Percentiles rank a stretch among this genome's conserved stretches.
phyloP scores from a whole-genome alignment of 306 rosid species.

The Glycine tomentella region DNA sequence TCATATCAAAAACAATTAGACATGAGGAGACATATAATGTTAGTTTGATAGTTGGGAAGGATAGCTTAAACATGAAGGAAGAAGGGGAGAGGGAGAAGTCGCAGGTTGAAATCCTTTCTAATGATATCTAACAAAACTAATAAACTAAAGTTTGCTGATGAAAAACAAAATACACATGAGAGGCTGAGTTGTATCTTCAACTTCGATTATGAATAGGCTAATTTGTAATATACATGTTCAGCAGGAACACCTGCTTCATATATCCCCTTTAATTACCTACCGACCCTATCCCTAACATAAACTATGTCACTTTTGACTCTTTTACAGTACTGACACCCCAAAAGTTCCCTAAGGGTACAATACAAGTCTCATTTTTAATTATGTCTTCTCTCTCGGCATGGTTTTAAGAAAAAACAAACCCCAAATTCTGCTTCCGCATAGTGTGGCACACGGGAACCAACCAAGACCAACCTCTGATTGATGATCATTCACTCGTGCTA shows the following conservation, averaged over 20 bases:
- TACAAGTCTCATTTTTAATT: not conserved
- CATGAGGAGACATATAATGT: no score
- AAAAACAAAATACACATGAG: not conserved
- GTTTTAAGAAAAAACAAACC: not conserved
- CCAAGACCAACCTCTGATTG: not conserved
- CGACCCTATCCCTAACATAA: slow-evolving; percentile 35
- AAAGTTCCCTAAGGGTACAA: slow-evolving; percentile 10
- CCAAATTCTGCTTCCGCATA: slow-evolving; percentile 29
- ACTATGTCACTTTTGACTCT: slow-evolving; percentile 29
- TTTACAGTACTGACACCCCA: not conserved
- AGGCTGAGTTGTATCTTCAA: slow-evolving; percentile 18
- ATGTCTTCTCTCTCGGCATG: not conserved
- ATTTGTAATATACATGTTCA: slow-evolving; percentile 45
- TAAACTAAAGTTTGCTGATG: no score
- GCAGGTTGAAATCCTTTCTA: no score
- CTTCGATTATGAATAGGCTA: slow-evolving; percentile 41
- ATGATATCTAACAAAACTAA: no score
- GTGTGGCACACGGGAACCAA: not conserved
- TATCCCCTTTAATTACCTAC: slow-evolving; percentile 18
- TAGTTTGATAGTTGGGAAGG: no score
- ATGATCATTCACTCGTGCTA: slow-evolving; percentile 66
- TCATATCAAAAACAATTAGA: slow-evolving; percentile 2
- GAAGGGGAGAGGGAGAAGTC: no score
- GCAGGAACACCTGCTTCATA: slow-evolving; percentile 37
- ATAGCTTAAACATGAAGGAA: no score